Percentiles rank a stretch among this genome's conserved stretches.
These are phyloP conservation scores for Rhamnella rubrinervis DNA, from an alignment of 331 rosid species.

Conservation along the genomic window DNA sequence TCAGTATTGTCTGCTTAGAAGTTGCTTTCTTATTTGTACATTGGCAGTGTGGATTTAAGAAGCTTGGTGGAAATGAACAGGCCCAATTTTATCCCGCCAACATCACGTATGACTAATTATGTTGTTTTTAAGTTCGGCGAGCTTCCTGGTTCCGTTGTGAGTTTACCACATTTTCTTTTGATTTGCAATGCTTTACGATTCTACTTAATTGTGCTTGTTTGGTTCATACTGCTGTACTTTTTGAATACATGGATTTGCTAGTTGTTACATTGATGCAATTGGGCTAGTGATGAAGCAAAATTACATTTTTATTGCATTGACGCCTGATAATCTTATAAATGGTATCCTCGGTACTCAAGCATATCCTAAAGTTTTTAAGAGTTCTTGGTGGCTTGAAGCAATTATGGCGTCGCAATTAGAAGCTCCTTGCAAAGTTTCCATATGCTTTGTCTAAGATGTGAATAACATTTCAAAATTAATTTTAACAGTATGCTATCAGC, in stretches of 20 bases:
- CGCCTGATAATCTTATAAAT: neutral
- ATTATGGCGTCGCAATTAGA: too few species aligned
- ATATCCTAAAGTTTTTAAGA: neutral
- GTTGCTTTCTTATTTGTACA: neutral
- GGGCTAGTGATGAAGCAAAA: neutral
- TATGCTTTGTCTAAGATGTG: too few species aligned
- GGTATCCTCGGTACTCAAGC: neutral
- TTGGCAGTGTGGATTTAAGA: slow-evolving; percentile 82
- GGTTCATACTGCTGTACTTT: neutral
- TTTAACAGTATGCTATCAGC: too few species aligned
- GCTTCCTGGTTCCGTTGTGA: slow-evolving; percentile 53
- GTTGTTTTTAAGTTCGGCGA: slow-evolving; percentile 82
- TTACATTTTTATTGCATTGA: neutral
- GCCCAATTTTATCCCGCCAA: slow-evolving; percentile 74
- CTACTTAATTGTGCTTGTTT: neutral
- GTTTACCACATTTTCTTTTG: slow-evolving; percentile 7
- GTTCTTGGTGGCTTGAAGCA: neutral
- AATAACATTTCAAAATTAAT: too few species aligned
- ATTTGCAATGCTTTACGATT: neutral
- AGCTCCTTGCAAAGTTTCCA: too few species aligned
- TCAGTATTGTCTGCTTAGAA: neutral
- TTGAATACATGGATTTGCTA: neutral
- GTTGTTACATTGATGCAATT: neutral
- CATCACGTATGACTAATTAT: slow-evolving; percentile 91
- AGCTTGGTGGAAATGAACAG: slow-evolving; percentile 89